A percentile compares a stretch with the other conserved stretches of the same genome.
phyloP scores from a whole-genome alignment of 208 protist genomes.

The Acanthamoeba triangularis region DNA sequence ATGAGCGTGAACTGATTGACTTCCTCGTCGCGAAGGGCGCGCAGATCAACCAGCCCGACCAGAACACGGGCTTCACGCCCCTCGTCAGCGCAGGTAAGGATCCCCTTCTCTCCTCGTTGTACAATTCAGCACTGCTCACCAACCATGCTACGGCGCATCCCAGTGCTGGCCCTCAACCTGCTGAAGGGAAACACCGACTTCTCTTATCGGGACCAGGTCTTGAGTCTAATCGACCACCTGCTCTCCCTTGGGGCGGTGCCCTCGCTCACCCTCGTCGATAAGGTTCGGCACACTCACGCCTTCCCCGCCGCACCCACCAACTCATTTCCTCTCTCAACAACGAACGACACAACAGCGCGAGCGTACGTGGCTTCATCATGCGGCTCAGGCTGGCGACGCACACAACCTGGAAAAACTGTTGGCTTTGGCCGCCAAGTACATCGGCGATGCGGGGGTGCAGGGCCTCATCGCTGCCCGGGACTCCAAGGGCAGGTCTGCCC shows the following conservation, averaged over 20 bases:
- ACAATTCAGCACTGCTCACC: neutral
- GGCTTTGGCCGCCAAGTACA: neutral
- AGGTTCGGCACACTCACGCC: neutral
- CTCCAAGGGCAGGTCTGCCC: neutral
- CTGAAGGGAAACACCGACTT: neutral
- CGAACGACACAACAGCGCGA: neutral
- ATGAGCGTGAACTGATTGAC: neutral
- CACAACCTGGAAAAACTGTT: neutral
- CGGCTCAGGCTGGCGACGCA: neutral
- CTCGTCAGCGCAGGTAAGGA: neutral
- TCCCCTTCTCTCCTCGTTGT: neutral
- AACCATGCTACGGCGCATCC: neutral
- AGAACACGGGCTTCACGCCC: conserved; percentile 25
- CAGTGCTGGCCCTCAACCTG: conserved; percentile 2
- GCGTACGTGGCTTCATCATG: conserved; percentile 21
- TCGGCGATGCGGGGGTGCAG: neutral
- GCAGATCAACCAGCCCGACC: neutral
- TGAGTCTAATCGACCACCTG: neutral
- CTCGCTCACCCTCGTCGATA: neutral
- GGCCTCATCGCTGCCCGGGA: neutral
- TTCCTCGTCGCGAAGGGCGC: conserved; percentile 11
- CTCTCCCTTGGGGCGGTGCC: neutral
- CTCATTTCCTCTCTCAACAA: neutral
- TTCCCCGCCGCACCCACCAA: too few species aligned
- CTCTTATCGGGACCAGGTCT: neutral